Evolutionary conservation across 140 eudicot species (phyloP).

Genomic region (Cichorium intybus): DNA sequence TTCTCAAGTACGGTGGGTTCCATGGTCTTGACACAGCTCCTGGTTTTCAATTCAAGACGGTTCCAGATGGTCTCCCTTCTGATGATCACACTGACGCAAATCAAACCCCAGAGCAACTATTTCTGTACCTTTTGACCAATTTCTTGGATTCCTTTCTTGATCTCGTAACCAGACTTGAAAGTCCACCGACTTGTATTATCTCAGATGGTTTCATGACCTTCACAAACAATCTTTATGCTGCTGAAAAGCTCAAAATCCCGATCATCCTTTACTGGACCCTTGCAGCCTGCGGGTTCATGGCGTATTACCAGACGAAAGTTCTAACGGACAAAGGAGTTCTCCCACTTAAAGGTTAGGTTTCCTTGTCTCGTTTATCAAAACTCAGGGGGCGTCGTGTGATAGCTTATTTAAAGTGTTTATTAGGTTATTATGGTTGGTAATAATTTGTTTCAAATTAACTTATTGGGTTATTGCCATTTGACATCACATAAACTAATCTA

Average conservation of each 20-base stretch:
- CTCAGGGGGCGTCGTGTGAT: too few species aligned
- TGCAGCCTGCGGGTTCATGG: background rate
- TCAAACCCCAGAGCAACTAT: conserved; percentile 6
- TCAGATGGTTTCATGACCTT: conserved; percentile 17
- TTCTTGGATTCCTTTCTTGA: conserved; percentile 17
- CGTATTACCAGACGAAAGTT: background rate
- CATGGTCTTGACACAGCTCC: background rate
- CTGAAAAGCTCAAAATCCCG: background rate
- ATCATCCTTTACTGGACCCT: background rate
- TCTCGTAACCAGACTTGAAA: conserved; percentile 12
- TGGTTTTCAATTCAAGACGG: background rate
- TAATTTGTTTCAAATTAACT: too few species aligned
- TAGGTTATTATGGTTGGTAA: too few species aligned
- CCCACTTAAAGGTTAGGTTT: background rate
- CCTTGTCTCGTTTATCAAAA: too few species aligned
- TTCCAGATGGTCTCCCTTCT: conserved; percentile 15
- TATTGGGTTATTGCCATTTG: too few species aligned
- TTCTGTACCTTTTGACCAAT: background rate
- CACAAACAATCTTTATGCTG: conserved; percentile 3
- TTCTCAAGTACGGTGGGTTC: background rate
- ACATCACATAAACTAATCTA: too few species aligned
- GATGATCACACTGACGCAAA: background rate
- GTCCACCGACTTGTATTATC: conserved; percentile 23
- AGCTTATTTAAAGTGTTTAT: too few species aligned
- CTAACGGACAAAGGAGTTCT: background rate